These are phyloP conservation scores for Xylaria longipes DNA, from an alignment of 495 filamentous ascomycete species.

Conservation along the genomic window DNA sequence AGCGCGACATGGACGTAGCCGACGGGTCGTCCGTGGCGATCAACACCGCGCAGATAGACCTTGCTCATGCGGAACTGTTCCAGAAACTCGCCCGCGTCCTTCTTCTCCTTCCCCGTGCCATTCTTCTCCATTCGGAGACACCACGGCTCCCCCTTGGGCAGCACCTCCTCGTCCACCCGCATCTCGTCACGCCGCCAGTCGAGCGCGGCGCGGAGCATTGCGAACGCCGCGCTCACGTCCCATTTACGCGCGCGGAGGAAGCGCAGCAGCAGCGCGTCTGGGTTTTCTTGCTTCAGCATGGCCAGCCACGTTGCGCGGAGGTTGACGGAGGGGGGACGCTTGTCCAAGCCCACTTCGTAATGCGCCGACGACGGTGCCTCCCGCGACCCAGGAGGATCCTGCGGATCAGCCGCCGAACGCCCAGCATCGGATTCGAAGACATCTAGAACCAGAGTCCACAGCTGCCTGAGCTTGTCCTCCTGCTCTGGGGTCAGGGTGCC, in stretches of 20 bases:
- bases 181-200: constrained; percentile 5
- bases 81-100: background rate
- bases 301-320: constrained; percentile 15
- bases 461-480: constrained; percentile 16
- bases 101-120: background rate
- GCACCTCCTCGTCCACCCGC: constrained; percentile 6
- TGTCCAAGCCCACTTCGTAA: constrained; percentile 7
- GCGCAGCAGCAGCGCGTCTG: constrained; percentile 79
- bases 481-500: constrained; percentile 13
- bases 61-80: constrained; percentile 11
- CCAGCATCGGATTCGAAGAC: constrained; percentile 7
- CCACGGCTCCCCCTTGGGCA: constrained; percentile 14
- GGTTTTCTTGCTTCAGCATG: constrained; percentile 42
- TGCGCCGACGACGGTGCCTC: background rate
- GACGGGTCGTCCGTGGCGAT: background rate
- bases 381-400: background rate
- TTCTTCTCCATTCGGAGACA: background rate
- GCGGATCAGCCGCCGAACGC: constrained; percentile 3
- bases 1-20: constrained; percentile 17
- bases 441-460: constrained; percentile 3
- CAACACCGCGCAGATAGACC: constrained; percentile 18
- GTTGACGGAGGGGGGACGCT: too few relatives aligned
- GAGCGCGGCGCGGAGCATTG: constrained; percentile 12
- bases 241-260: constrained; percentile 94
- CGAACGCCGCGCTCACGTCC: constrained; percentile 74